Evolutionary conservation across 192 early-diverging fungal species (phyloP).

Genomic region (Mortierella alpina): DNA sequence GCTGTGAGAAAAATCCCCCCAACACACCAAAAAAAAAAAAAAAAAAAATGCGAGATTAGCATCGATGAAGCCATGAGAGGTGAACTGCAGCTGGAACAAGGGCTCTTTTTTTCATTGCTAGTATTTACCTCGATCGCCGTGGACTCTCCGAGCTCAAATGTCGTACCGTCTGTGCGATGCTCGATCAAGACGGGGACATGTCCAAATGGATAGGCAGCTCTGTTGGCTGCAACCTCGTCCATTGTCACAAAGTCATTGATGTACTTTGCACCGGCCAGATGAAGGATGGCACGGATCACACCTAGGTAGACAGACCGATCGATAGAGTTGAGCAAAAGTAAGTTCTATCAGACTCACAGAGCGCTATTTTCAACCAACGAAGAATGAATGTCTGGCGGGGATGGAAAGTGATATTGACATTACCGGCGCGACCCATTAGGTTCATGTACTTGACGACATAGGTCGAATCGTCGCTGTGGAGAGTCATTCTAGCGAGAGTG

Average conservation of each 20-base stretch:
- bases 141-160: slow-evolving; percentile 40
- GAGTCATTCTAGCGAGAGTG: not conserved
- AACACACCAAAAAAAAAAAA: not conserved
- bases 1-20: slow-evolving; percentile 7
- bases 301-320: not conserved
- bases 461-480: slow-evolving; percentile 17
- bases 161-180: slow-evolving; percentile 16
- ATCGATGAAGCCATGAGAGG: not conserved
- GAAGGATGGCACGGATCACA: slow-evolving; percentile 21
- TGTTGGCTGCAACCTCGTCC: slow-evolving; percentile 15
- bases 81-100: not conserved
- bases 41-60: not conserved
- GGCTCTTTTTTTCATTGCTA: not conserved
- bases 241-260: slow-evolving; percentile 26
- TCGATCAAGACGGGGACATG: slow-evolving; percentile 40
- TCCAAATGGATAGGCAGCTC: slow-evolving; percentile 28
- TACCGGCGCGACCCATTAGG: slow-evolving; percentile 40
- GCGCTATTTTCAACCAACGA: not conserved
- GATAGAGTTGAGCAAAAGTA: not conserved
- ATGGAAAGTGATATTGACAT: not conserved
- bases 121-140: slow-evolving; percentile 33
- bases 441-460: slow-evolving; percentile 47
- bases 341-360: too few species aligned
- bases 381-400: not conserved
- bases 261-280: slow-evolving; percentile 30